A percentile compares a stretch with the other conserved stretches of the same genome.
These are phyloP conservation scores for Penicillium concentricum DNA, from an alignment of 2,329 filamentous ascomycete genomes.

Conservation along the genomic window DNA sequence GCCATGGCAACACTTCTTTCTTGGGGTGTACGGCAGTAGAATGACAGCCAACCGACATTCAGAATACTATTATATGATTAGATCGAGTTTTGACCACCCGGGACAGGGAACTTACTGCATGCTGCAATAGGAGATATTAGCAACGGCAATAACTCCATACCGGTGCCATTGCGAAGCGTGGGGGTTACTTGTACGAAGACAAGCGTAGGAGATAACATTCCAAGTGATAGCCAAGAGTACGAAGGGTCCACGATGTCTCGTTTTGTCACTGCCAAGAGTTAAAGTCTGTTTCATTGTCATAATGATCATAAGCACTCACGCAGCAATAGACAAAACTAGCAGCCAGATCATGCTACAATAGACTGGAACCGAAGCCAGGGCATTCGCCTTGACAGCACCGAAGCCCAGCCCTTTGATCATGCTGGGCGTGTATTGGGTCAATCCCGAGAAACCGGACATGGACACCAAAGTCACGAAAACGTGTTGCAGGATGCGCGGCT, in stretches of 20 bases:
- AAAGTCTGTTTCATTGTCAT: constrained; percentile 4
- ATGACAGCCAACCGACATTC: constrained; percentile 61
- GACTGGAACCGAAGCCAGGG: constrained; percentile 54
- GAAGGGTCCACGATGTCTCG: constrained; percentile 36
- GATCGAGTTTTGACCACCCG: not conserved
- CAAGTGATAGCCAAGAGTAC: constrained; percentile 37
- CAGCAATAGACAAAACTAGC: constrained; percentile 23
- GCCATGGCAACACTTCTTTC: constrained; percentile 61
- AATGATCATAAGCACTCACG: constrained; percentile 17
- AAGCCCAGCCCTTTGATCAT: constrained; percentile 57
- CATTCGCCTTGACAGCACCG: constrained; percentile 50
- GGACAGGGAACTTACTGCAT: constrained; percentile 33
- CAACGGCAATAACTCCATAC: constrained; percentile 30
- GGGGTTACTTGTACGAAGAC: constrained; percentile 28
- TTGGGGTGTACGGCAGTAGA: constrained; percentile 56
- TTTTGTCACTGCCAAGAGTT: constrained; percentile 26
- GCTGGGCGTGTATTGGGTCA: constrained; percentile 55
- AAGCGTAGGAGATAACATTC: constrained; percentile 41
- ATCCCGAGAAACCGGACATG: constrained; percentile 51
- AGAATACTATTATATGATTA: constrained; percentile 34
- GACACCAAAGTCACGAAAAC: constrained; percentile 49
- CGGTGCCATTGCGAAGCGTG: constrained; percentile 28
- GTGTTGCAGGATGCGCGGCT: constrained; percentile 56
- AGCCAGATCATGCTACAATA: constrained; percentile 32
- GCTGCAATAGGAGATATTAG: constrained; percentile 33